Base-by-base conservation (phyloP, 225 moss, liverwort and hornwort genomes). In the Marchantia paleacea region DNA sequence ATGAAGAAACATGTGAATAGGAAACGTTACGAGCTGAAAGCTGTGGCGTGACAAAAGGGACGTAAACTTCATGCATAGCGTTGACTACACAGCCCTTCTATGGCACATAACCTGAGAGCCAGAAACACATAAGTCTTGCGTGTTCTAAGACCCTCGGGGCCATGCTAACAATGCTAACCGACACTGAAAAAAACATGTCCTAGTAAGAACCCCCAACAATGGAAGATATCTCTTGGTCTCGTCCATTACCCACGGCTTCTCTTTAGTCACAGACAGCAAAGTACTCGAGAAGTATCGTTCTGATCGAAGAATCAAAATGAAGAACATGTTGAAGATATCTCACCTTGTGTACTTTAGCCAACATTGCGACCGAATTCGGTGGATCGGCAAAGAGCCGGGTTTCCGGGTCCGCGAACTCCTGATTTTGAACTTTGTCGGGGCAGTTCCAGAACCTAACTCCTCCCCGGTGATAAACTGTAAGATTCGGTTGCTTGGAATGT, bases 281-380 rank as follows among this genome's bases (percentile, higher is more conserved):
- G 4, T 25, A 39, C 0, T 64, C 64, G 12, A 39, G 39, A 39
- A 39, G 39, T 39, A 39, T 39, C 39, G 39, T 39, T 39, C 39
- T 2, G 39, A n/a, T 39, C 39, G 39, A 39, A 39, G 39, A 39
- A 39, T 19, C 14, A 71, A 28, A 14, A 10, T 72, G 16, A 72
- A 28, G 31, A 5, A 28, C 47, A 16, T 72, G 47, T 49, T 16
- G 71, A 72, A 72, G 20, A 12, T 14, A 25, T 49, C 77, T 50
- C 55, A 88, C 87, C 87, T 88, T 28, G 87, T 88, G 75, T 88
- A 88, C 82, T 88, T 88, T 4, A 88, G 75, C 87, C 87, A 88
- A 58, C 87, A 88, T 52, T 88, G 87, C 2, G 87, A 88, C 47
- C 87, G 82, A 24, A 88, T 88, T 8, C 87, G 87, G 52, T 88